phyloP scores from a whole-genome alignment of 352 stramenopile genomes.

The Pythium sp. region DNA sequence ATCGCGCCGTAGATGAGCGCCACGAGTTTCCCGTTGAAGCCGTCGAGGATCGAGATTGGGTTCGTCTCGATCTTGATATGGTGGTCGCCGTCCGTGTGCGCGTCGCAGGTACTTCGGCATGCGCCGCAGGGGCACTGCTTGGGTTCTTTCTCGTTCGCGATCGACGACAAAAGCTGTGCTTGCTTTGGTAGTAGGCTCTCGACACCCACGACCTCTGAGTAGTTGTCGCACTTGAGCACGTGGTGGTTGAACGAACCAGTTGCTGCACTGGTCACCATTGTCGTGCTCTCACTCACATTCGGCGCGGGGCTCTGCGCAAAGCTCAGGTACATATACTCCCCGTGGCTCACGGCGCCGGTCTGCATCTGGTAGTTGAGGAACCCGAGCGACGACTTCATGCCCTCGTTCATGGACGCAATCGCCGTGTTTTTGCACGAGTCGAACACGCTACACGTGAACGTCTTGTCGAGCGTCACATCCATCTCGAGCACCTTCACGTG shows the following conservation, averaged over 20 bases:
- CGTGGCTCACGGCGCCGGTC: slow-evolving; percentile 82
- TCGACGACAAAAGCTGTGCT: slow-evolving; percentile 64
- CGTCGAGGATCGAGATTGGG: slow-evolving; percentile 65
- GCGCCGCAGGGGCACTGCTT: slow-evolving; percentile 80
- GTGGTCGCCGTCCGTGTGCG: slow-evolving; percentile 28
- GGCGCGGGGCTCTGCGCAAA: slow-evolving; percentile 39
- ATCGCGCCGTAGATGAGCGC: slow-evolving; percentile 53
- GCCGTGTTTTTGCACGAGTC: slow-evolving; percentile 86
- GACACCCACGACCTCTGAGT: slow-evolving; percentile 48
- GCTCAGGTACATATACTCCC: slow-evolving; percentile 80
- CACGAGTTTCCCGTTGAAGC: slow-evolving; percentile 64
- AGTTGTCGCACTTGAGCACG: slow-evolving; percentile 75
- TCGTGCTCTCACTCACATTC: slow-evolving; percentile 5
- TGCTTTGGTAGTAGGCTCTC: slow-evolving; percentile 52
- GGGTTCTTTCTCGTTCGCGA: slow-evolving; percentile 36
- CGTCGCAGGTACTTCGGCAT: slow-evolving; percentile 66
- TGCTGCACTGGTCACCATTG: not conserved
- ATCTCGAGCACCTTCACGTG: slow-evolving; percentile 80
- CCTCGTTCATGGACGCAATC: slow-evolving; percentile 65
- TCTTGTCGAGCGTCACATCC: slow-evolving; percentile 68
- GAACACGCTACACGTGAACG: slow-evolving; percentile 74
- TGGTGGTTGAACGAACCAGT: slow-evolving; percentile 45
- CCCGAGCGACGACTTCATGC: slow-evolving; percentile 81
- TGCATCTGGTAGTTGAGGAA: slow-evolving; percentile 90
- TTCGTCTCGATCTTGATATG: slow-evolving; percentile 55